Conservation (phyloP, 1,284 basidiomycete species). For the Leccinum subspadiceum region DNA sequence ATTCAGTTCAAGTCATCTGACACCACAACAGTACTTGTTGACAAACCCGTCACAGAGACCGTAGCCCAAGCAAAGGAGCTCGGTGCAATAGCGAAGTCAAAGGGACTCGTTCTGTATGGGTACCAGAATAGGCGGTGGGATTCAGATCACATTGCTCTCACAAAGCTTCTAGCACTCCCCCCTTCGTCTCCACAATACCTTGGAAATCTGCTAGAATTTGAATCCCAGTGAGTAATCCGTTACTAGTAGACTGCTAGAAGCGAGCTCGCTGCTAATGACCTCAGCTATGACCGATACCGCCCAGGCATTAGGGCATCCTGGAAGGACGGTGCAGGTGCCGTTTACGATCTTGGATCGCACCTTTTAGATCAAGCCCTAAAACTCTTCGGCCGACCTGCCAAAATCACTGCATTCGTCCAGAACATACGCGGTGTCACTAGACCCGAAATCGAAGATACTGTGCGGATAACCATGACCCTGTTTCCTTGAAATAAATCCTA, state of each 20-base stretch:
- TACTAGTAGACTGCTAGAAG: neutral
- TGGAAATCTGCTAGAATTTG: constrained; percentile 71
- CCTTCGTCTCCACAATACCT: constrained; percentile 50
- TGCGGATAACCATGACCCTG: constrained; percentile 31
- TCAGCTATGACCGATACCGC: constrained; percentile 77
- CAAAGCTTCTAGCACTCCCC: constrained; percentile 60
- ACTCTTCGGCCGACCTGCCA: constrained; percentile 75
- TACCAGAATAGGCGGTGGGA: constrained; percentile 87
- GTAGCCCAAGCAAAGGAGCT: constrained; percentile 67
- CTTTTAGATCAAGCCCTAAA: constrained; percentile 76
- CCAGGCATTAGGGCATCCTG: constrained; percentile 64
- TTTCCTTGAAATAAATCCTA: neutral
- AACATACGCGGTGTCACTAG: constrained; percentile 66
- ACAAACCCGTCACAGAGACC: constrained; percentile 80
- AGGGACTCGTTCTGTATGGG: constrained; percentile 67
- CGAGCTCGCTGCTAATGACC: constrained; percentile 2
- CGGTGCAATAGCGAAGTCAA: constrained; percentile 60
- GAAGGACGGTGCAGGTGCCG: constrained; percentile 64
- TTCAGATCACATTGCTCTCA: constrained; percentile 77
- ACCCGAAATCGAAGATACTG: constrained; percentile 66
- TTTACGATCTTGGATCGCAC: constrained; percentile 67
- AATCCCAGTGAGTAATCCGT: constrained; percentile 56
- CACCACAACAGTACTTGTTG: constrained; percentile 61
- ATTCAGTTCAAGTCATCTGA: neutral
- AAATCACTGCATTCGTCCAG: constrained; percentile 66